Evolutionary conservation across 139 green algal genomes (phyloP), one percentile per base, ranked within the genome.

Genomic region (Coelastrella sp.): DNA sequence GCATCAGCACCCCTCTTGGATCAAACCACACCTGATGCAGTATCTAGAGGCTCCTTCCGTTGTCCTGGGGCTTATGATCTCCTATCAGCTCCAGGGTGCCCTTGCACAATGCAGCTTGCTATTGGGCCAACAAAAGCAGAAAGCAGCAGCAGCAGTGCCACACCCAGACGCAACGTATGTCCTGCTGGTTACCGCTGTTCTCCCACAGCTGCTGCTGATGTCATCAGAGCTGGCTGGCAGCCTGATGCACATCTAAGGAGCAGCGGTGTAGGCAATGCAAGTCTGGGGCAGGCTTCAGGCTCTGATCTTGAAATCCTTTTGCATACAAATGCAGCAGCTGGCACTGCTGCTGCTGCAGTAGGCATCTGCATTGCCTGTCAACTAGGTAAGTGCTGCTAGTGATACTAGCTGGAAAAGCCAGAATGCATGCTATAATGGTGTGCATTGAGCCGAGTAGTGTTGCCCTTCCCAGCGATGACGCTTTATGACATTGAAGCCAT

Each of bases 341-440:
- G 62, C 30, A 21, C 40, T 27, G 62, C 37, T 37, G 32, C 67
- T 34, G 67, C 66, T 50, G 11, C 19, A 23, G 38, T 15, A 38
- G 72, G 72, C 45, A 64, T 80, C 9, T 80, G 72, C 45, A 13
- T 80, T 2, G 41, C 72, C 3, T 80, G 72, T 45, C 72, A 80
- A 40, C 27, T 80, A 43, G 72, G 72, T 80, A 40, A 35, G 69
- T 60, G 45, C 15, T 9, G 45, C 11, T 67, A 21, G 8, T 17
- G 59, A 1, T 30, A 21, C n/a, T 32, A 21, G 59, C 27, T 30
- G 59, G 59, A 1, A 34, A 21, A 32, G n/a, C 23, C 8, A 35
- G 59, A 21, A 21, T 67, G 59, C 23, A n/a, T 17, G 59, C 19
- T 1, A 34, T 8, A 13, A n/a, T 67, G 23, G 23, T 7, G n/a